A percentile compares a stretch with the other conserved stretches of the same genome.
phyloP scores from a whole-genome alignment of 371 early-diverging fungal species.

The Amoeboaphelidium protococcarum region DNA sequence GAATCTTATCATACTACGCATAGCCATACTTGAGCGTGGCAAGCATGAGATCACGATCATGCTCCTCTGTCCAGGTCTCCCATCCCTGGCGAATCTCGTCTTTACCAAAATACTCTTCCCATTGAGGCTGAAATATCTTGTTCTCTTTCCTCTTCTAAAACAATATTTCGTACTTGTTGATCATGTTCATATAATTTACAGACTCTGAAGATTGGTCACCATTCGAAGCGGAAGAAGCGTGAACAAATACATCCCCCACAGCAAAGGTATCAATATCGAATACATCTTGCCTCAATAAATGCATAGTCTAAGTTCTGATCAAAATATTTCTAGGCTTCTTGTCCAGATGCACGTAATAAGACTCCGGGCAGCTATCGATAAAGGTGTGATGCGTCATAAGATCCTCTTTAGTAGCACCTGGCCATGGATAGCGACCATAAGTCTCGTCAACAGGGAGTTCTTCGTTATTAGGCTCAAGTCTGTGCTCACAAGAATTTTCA shows the following conservation, averaged over 20 bases:
- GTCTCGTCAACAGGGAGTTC: neutral
- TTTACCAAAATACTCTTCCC: too few relatives aligned
- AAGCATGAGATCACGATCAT: conserved; percentile 50
- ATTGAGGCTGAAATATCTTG: too few relatives aligned
- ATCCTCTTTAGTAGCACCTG: conserved; percentile 26
- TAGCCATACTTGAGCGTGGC: conserved; percentile 59
- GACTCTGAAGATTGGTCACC: too few relatives aligned
- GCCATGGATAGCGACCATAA: conserved; percentile 15
- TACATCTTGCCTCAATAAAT: conserved; percentile 34
- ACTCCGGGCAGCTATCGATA: conserved; percentile 31
- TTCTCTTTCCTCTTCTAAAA: too few relatives aligned
- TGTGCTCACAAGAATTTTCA: neutral
- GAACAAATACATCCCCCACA: neutral
- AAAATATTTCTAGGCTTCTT: conserved; percentile 42
- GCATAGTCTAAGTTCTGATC: conserved; percentile 40
- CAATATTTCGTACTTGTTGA: too few relatives aligned
- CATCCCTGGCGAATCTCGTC: too few relatives aligned
- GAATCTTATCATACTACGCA: conserved; percentile 23
- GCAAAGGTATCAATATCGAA: conserved; percentile 8
- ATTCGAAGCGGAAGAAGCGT: too few relatives aligned
- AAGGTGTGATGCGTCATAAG: conserved; percentile 32
- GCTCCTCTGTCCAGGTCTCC: conserved; percentile 58
- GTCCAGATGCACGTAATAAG: conserved; percentile 39
- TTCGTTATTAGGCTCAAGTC: neutral
- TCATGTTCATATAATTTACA: too few relatives aligned